A percentile compares a stretch with the other conserved stretches of the same genome.
These are phyloP conservation scores for Pseudogymnoascus sp. DNA, from an alignment of 2,329 filamentous ascomycete species.

Conservation along the genomic window DNA sequence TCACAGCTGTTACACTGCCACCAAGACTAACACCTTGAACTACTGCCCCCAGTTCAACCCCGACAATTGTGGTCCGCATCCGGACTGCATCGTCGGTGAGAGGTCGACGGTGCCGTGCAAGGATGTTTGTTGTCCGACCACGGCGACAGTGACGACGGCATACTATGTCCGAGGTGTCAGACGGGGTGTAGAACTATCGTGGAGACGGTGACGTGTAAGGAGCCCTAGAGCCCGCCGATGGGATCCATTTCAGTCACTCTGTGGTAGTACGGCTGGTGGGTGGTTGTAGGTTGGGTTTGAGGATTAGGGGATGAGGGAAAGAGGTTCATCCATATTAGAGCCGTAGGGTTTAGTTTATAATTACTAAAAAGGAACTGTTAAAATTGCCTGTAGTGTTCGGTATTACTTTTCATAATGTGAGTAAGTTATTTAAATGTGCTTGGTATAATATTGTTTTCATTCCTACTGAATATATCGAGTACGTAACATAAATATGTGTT, in stretches of 20 bases:
- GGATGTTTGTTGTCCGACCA: conserved; percentile 33
- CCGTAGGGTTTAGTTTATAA: not conserved
- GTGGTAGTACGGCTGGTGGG: not conserved
- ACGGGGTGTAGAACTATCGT: conserved; percentile 24
- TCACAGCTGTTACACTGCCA: not conserved
- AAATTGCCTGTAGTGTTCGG: not conserved
- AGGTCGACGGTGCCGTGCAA: conserved; percentile 32
- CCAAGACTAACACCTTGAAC: not conserved
- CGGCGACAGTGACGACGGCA: conserved; percentile 25
- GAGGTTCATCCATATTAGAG: not conserved
- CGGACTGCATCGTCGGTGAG: conserved; percentile 17
- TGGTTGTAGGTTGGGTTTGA: not conserved
- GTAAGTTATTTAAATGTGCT: no score
- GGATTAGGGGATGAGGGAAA: not conserved
- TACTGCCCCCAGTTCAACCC: conserved; percentile 13
- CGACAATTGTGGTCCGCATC: conserved; percentile 7
- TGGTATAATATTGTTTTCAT: no score
- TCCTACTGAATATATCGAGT: no score
- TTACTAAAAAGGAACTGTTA: not conserved
- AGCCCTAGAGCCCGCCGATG: not conserved
- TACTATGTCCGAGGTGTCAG: conserved; percentile 24
- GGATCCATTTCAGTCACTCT: not conserved
- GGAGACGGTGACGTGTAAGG: conserved; percentile 15
- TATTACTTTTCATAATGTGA: not conserved
- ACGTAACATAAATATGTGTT: no score